Conservation (phyloP, 768 basidiomycete species). For the Floccularia luteovirens region DNA sequence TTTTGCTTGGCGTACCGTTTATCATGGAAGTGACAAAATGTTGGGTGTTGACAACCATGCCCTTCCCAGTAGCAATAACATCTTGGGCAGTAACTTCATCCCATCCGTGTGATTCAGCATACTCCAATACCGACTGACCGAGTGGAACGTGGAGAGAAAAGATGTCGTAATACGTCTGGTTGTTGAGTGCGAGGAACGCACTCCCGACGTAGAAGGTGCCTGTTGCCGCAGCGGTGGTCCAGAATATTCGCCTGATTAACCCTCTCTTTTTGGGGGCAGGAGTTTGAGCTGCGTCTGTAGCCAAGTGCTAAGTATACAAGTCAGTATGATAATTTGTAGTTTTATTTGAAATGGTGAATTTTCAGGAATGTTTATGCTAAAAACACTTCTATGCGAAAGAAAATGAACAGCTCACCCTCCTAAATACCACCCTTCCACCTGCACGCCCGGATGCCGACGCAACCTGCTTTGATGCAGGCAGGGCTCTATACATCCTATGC, state of each 20-base stretch:
- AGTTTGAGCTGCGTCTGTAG: conserved; percentile 44
- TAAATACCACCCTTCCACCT: conserved; percentile 41
- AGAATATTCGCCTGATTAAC: conserved; percentile 51
- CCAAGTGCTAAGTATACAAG: conserved; percentile 40
- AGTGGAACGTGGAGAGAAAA: conserved; percentile 79
- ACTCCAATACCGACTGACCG: conserved; percentile 71
- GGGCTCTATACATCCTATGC: conserved; percentile 46
- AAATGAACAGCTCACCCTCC: conserved; percentile 41
- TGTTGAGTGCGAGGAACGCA: conserved; percentile 70
- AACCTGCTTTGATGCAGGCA: conserved; percentile 48
- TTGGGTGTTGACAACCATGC: conserved; percentile 39
- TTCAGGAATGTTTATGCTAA: too few relatives aligned
- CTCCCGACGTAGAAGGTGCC: conserved; percentile 81
- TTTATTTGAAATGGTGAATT: too few relatives aligned
- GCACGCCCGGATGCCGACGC: conserved; percentile 36
- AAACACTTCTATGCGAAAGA: too few relatives aligned
- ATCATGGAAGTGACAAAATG: conserved; percentile 43
- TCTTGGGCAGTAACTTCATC: conserved; percentile 63
- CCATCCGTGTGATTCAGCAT: conserved; percentile 74
- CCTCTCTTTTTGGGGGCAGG: conserved; percentile 46
- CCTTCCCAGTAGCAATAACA: conserved; percentile 45
- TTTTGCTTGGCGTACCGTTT: conserved; percentile 28
- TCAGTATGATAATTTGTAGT: neutral
- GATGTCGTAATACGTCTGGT: conserved; percentile 76
- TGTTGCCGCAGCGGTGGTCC: conserved; percentile 59